Evolutionary conservation across 2,329 filamentous ascomycete genomes (phyloP), one percentile per base, ranked within the genome.

Genomic region (Sarocladiaceae sp.): DNA sequence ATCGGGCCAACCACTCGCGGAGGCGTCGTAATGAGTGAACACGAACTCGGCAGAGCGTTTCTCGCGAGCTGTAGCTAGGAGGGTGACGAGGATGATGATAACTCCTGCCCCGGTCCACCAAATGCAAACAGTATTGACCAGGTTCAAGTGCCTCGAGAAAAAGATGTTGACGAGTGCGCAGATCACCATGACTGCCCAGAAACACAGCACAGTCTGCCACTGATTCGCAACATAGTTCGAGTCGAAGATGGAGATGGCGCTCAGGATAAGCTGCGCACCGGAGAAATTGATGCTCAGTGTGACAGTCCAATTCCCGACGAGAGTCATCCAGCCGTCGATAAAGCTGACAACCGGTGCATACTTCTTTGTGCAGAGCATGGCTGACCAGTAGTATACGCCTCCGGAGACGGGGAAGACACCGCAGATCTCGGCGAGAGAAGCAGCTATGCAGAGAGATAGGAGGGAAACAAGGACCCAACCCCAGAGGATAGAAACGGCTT

Each of bases 131-230:
- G 87, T 84, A 65, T 86, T 90, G 61, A 90, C 75, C 29, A 79
- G 73, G 1, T 86, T 85, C 29, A 91, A 71, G 6, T 84, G 64
- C 1, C 62, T 56, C 18, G 67, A 67, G 26, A 78, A 75, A 58
- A 89, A 86, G 7, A 82, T 80, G 57, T 90, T 90, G 65, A 89
- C 72, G 50, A 81, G 54, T 55, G 87, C 84, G 37, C 83, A 84
- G 15, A 79, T 68, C 28, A 84, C 54, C 54, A 82, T 86, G 59
- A 84, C 84, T n/a, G 72, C 84, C 58, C 87, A 79, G 65, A 89
- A 90, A 56, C 88, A 85, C 42, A 89, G 69, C 63, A 90, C 88
- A 53, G 87, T 84, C 64, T 90, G 86, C 83, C 86, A 90, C 17
- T 77, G 60, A 58, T 84, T 69, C 3, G 80, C 60, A 31, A 74